Conservation (phyloP, 129 eudicot species). For the Ambrosia trifida region DNA sequence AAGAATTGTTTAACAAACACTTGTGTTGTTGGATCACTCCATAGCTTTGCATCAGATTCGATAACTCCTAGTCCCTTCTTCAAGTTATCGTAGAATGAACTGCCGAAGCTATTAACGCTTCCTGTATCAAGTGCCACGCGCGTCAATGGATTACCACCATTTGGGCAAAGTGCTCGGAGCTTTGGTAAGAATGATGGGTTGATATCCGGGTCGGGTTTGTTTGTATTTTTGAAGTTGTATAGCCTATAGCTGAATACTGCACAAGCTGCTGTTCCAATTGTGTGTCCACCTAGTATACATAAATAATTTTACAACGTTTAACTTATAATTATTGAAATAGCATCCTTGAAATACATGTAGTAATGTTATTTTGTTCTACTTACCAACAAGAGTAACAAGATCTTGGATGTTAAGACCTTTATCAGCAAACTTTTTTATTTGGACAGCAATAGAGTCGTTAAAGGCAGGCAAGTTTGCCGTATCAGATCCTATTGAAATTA, state of each 20-base stretch:
- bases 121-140: constrained; percentile 60
- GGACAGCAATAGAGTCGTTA: constrained; percentile 43
- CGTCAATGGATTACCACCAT: constrained; percentile 31
- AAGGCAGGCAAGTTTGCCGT: constrained; percentile 53
- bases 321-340: not conserved
- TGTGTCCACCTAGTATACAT: constrained; percentile 57
- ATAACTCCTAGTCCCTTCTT: constrained; percentile 56
- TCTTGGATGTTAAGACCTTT: constrained; percentile 62
- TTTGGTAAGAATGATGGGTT: constrained; percentile 48
- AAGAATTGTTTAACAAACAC: constrained; percentile 45
- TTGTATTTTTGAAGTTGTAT: constrained; percentile 54
- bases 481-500: constrained; percentile 60
- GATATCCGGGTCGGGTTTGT: constrained; percentile 55
- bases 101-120: constrained; percentile 44
- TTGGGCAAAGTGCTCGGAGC: constrained; percentile 60
- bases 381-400: constrained; percentile 79
- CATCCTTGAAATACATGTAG: not conserved
- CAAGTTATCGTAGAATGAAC: constrained; percentile 48
- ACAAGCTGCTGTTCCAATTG: constrained; percentile 71
- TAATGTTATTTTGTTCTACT: constrained; percentile 5
- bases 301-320: not conserved
- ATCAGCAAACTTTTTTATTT: constrained; percentile 44
- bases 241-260: constrained; percentile 58
- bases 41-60: constrained; percentile 63
- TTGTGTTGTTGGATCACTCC: constrained; percentile 49